These are phyloP conservation scores for Sarocladiaceae sp. DNA, from an alignment of 2,329 filamentous ascomycete species.

Conservation along the genomic window DNA sequence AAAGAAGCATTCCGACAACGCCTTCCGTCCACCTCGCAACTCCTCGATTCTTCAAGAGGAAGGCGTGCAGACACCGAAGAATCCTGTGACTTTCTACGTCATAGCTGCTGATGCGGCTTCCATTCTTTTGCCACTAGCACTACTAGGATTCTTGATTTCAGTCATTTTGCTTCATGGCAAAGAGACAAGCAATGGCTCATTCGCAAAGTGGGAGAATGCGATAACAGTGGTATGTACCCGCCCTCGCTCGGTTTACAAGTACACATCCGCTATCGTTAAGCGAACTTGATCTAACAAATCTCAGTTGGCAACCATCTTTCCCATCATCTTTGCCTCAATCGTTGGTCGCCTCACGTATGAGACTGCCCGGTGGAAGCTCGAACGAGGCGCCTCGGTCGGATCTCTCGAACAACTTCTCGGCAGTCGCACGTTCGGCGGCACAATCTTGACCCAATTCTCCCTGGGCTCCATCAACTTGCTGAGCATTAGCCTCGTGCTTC, in stretches of 20 bases:
- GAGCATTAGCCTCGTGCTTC: slow-evolving; percentile 18
- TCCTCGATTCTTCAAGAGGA: no score
- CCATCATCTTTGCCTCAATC: slow-evolving; percentile 24
- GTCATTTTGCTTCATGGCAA: neutral
- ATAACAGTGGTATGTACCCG: neutral
- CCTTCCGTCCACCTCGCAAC: no score
- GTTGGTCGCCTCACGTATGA: slow-evolving; percentile 21
- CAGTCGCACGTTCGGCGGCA: slow-evolving; percentile 23
- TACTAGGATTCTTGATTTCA: neutral
- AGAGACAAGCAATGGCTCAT: neutral
- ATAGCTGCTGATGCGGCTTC: neutral
- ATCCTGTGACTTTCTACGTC: no score
- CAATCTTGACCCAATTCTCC: slow-evolving; percentile 20
- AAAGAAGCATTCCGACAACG: no score
- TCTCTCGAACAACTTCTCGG: slow-evolving; percentile 25
- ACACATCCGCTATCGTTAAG: neutral
- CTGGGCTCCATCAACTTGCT: slow-evolving; percentile 22
- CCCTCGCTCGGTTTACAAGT: no score
- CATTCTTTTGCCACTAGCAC: neutral
- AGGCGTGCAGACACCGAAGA: no score
- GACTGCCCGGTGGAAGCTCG: slow-evolving; percentile 22
- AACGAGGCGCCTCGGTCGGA: slow-evolving; percentile 20
- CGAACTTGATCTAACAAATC: neutral
- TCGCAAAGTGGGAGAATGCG: neutral
- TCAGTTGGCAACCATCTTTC: slow-evolving; percentile 20